Base-by-base conservation (phyloP, 257 asterid species). In the Voacanga thouarsii region DNA sequence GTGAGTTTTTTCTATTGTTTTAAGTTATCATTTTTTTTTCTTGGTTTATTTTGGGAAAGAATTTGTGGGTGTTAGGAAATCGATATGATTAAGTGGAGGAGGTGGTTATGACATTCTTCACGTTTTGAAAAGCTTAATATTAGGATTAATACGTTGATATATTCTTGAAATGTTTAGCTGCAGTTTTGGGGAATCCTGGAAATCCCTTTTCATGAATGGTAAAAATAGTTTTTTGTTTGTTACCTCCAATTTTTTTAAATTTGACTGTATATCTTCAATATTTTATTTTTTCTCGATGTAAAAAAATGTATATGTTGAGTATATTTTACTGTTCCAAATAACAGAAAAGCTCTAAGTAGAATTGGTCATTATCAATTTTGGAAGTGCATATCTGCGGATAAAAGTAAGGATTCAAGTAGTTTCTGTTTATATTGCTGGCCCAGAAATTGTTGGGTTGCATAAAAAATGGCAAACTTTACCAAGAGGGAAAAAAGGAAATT, bases 41-140 rank as follows among this genome's bases (percentile, higher is more conserved):
- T 24, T 50, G 66, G 28, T 57, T 41, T 45, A 5, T 19, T 47
- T 19, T 16, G 43, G 30, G 7, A 1, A 30, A 10, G 47, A 5
- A 6, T 70, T 68, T 53, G 15, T 56, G 37, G 70, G 69, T 41
- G 69, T 70, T 21, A 15, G 7, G 78, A 57, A 56, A 75, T 74
- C 26, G 68, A n/a, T 12, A 6, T n/a, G 37, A 44, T n/a, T n/a
- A n/a, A n/a, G n/a, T n/a, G n/a, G n/a, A n/a, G n/a, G n/a, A n/a
- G n/a, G n/a, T n/a, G n/a, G 12, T 0, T 11, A 2, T 16, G 60
- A n/a, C n/a, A n/a, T n/a, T n/a, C n/a, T n/a, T n/a, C n/a, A n/a
- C n/a, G 60, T 55, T 39, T 7, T 50, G 33, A 12, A 8, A 12
- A 28, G 28, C 19, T 9, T 6, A 53, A 26, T 72, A 3, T 5